phyloP scores from a whole-genome alignment of 441 rosid species.

The Corymbia calophylla region DNA sequence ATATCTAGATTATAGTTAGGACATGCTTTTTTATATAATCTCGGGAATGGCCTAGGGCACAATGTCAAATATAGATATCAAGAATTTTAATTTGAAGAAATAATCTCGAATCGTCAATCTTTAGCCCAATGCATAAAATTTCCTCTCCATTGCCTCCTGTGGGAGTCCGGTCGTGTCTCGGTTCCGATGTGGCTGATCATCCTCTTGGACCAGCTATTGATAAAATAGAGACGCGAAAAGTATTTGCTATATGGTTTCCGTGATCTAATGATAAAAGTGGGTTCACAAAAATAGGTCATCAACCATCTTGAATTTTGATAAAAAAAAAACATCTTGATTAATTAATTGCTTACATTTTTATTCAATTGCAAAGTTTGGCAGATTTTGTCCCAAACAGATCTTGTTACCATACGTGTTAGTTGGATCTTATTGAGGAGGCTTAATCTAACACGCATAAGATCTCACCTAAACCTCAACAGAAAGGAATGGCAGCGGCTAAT shows the following conservation, averaged over 20 bases:
- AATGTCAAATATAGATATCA: accelerated
- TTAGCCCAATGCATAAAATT: no score
- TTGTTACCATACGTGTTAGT: neutral
- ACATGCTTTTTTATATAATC: neutral
- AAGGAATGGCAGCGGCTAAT: neutral
- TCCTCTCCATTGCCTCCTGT: neutral
- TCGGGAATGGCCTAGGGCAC: accelerated
- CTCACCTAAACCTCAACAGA: neutral
- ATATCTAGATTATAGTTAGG: neutral
- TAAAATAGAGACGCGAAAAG: neutral
- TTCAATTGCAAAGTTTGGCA: neutral
- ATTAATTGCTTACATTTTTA: neutral
- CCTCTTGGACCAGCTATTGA: accelerated
- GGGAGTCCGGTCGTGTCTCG: accelerated
- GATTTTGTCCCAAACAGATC: neutral
- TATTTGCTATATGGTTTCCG: neutral
- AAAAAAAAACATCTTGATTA: neutral
- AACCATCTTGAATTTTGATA: neutral
- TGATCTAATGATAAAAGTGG: neutral
- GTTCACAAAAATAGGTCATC: neutral
- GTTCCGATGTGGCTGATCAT: neutral
- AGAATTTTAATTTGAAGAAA: neutral
- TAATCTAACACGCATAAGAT: neutral
- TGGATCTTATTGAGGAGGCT: neutral
- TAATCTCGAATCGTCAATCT: neutral